Evolutionary conservation across 2,329 filamentous ascomycete species (phyloP), one percentile per base, ranked within the genome.

Genomic region (Alternaria infectoria): DNA sequence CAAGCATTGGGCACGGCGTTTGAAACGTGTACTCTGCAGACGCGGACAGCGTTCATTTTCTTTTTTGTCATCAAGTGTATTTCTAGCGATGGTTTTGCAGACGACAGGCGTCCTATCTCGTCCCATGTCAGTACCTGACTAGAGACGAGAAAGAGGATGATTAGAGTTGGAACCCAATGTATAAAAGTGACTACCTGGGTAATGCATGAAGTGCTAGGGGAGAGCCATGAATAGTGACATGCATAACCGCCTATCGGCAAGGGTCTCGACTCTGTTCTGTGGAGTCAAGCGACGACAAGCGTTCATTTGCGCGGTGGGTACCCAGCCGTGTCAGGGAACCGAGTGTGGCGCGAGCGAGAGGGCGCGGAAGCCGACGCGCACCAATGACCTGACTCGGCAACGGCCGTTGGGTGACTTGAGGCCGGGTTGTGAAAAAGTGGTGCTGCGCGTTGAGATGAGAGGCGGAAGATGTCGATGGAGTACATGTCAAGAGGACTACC

Each of bases 1-100:
- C 54, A 62, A 69, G 70, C 71, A 74, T 71, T 64, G 67, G 69
- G 63, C 62, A 73, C 51, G 72, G 72, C 70, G 72, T 74, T 74
- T 70, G 58, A 63, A 62, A 72, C 57, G 52, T 70, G 55, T 65
- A 44, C 49, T 50, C 46, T 45, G 36, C 50, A 49, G 44, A 49
- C 43, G 50, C 30, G 45, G 30, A 11, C 49, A 55, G 61, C n/a
- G 15, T 51, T 59, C 57, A 12, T 60, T 50, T 26, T 47, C 50
- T 59, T 46, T 13, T 23, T 63, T 40, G 23, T 50, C 26, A 49
- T 56, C 44, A 23, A 40, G 36, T 56, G 54, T 56, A 56, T 56
- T 45, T 52, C 21, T 50, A 51, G 56, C 44, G 43, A 56, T 50
- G 55, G 30, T 30, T 36, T 40, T 52, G 13, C 49, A 19, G 19